These are phyloP conservation scores for Penicillium argentinense DNA, from an alignment of 495 filamentous ascomycete species.

Conservation along the genomic window DNA sequence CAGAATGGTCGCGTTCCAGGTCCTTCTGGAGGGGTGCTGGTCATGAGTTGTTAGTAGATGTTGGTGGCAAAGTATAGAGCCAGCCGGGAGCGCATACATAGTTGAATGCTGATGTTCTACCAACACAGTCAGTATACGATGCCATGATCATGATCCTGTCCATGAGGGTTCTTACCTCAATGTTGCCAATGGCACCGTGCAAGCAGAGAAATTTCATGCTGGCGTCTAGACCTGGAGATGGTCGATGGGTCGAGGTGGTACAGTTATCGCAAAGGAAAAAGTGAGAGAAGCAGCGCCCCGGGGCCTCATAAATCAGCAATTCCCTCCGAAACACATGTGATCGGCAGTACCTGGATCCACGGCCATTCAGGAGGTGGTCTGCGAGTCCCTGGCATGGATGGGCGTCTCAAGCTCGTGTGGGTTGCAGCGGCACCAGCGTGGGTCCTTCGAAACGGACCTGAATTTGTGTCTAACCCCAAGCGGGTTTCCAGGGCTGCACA, in stretches of 20 bases:
- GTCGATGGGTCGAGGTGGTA: slow-evolving; percentile 1
- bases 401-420: slow-evolving; percentile 14
- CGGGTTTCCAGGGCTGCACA: slow-evolving; percentile 8
- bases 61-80: not conserved
- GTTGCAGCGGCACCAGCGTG: not conserved
- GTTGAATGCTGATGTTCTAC: slow-evolving; percentile 55
- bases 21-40: slow-evolving; percentile 45
- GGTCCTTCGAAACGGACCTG: slow-evolving; percentile 16
- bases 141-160: not conserved
- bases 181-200: slow-evolving; percentile 34
- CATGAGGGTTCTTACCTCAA: slow-evolving; percentile 16
- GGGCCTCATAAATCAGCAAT: slow-evolving; percentile 9
- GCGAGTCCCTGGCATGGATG: slow-evolving; percentile 2
- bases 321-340: slow-evolving; percentile 23
- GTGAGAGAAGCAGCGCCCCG: not conserved
- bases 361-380: too few relatives aligned
- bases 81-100: slow-evolving; percentile 25
- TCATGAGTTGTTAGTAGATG: not conserved
- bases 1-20: slow-evolving; percentile 39
- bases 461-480: slow-evolving; percentile 19
- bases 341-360: slow-evolving; percentile 3
- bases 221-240: slow-evolving; percentile 6
- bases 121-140: not conserved
- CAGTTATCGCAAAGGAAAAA: slow-evolving; percentile 2
- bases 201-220: slow-evolving; percentile 31